Evolutionary conservation across 208 protist species (phyloP), one percentile per base, ranked within the genome.

Genomic region (Leptomonas seymouri): DNA sequence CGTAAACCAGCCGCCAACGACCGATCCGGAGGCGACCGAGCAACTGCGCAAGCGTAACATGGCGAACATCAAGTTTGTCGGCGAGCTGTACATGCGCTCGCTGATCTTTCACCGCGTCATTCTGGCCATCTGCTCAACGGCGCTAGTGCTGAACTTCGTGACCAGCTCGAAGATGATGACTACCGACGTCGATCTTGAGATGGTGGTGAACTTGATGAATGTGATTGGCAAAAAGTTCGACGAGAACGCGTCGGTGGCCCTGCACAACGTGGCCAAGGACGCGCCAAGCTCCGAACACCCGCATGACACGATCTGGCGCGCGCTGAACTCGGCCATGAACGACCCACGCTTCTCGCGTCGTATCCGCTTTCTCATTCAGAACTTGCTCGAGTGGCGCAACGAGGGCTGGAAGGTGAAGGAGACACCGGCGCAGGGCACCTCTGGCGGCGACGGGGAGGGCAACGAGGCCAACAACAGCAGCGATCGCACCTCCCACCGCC

Each of bases 1-100:
- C 39, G 62, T 76, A 6, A 64, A 74, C 25, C 79, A 93, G 60
- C 66, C 50, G 20, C 59, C 72, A 7, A 67, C 78, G 5, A 49
- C 76, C 14, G 73, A 84, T 60, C 78, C 85, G 11, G 89, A 93
- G 42, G 75, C 77, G 28, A 76, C 77, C 39, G 86, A 95, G 63
- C 81, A 80, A 66, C 68, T 94, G 44, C 87, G 88, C 27, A 89
- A 90, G 64, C 81, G 82, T 16, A 94, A 95, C 71, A 90, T 97
- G 80, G 82, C 90, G 28, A 97, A 97, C 76, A 95, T 95, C 73
- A 94, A 94, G 66, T 97, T 97, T 70, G 85, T 94, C 36, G 92
- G 89, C 41, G 89, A 95, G 76, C 88, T 97, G 25, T 97, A 93
- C 78, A 80, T 92, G 58, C 80, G 84, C 42, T 74, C 63, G 36